Percentiles rank a stretch among this genome's conserved stretches.
Evolutionary conservation across 1,284 basidiomycete species (phyloP).

Genomic region (Ceratobasidium sp.): DNA sequence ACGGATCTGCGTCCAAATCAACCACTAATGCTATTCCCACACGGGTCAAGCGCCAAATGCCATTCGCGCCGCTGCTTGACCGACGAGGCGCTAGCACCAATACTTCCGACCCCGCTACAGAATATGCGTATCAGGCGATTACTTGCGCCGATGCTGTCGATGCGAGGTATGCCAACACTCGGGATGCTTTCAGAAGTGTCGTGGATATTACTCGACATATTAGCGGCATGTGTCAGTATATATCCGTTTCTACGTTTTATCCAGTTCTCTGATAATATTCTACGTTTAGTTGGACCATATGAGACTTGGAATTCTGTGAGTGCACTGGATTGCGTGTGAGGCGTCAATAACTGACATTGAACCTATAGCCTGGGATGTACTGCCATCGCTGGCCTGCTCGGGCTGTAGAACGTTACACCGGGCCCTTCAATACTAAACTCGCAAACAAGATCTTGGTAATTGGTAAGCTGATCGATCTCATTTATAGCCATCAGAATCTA

Average conservation of each 20-base stretch:
- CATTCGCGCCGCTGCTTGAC: no score
- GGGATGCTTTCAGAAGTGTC: conserved; percentile 19
- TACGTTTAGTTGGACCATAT: no score
- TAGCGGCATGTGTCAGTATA: conserved; percentile 23
- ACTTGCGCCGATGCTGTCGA: conserved; percentile 47
- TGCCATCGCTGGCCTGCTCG: conserved; percentile 42
- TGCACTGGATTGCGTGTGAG: no score
- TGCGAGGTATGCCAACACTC: conserved; percentile 19
- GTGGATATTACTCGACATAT: conserved; percentile 6
- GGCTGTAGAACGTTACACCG: conserved; percentile 39
- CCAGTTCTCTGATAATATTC: no score
- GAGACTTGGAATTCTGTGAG: no score
- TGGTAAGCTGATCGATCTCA: not conserved
- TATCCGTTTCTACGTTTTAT: no score
- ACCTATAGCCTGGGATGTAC: not conserved
- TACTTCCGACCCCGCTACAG: conserved; percentile 7
- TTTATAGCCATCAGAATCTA: no score
- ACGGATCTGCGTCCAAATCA: no score
- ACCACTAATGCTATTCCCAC: no score
- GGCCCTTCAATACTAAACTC: conserved; percentile 32
- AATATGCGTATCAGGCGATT: conserved; percentile 42
- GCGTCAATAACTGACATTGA: not conserved
- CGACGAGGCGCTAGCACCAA: no score
- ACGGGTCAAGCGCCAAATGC: no score
- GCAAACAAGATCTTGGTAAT: conserved; percentile 35